Base-by-base conservation (phyloP, 2,329 filamentous ascomycete species). In the Didymella segeticola region DNA sequence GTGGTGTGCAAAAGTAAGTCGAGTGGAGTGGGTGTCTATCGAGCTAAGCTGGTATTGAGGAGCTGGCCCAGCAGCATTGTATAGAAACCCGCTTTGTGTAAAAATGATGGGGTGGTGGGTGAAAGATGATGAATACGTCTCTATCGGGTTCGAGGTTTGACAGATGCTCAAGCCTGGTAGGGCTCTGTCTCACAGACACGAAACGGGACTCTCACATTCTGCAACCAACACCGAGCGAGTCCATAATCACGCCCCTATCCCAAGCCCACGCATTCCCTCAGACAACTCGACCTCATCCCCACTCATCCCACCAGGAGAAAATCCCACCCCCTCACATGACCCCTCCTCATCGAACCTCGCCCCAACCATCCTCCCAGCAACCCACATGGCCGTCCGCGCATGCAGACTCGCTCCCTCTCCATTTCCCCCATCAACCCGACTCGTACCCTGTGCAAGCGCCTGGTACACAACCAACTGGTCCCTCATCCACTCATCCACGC, bases 401-500 rank as follows among this genome's bases (percentile, higher is more conserved):
- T 82, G 80, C 42, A 82, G 54, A 66, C 77, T 80, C 23, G 71
- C 7, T 46, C 53, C 6, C 56, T 60, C 10, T 68, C 62, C 20
- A 53, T 61, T 57, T 2, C 69, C 65, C n/a, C 64, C 67, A 57
- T 66, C 67, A 0, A 80, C 72, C 0, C 43, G 39, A 56, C 75
- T 77, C 30, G 25, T 62, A 1, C 80, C 80, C 8, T 71, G 60
- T 4, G 82, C 82, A 17, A 87, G 68, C 14, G 82, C 82, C 63
- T 86, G 82, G 52, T 85, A 87, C 0, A 87, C 76, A 1, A 86
- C 80, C 22, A 87, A 59, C 61, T 87, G 84, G 67, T 87, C 85
- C 36, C 81, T 73, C 78, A 85, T 77, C 56, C 79, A 76, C 63
- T 79, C 77, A 60, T 87, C 84, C 4, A 85, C 78, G 59, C 77